phyloP scores from a whole-genome alignment of 148 eudicot genomes.

The Dianthus caryophyllus region DNA sequence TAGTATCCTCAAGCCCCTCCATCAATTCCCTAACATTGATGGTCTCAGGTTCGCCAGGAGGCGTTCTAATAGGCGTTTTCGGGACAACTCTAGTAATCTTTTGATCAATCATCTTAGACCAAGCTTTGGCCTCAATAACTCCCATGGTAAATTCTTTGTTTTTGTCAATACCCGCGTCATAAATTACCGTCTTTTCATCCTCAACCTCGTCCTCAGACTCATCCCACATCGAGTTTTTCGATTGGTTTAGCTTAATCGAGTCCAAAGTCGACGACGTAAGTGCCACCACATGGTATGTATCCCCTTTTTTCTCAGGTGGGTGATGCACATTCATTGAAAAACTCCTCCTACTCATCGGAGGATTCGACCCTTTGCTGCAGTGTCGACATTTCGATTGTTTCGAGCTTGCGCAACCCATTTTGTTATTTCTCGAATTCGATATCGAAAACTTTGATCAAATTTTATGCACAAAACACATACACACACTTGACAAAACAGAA shows the following conservation, averaged over 20 bases:
- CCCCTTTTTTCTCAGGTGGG: slow-evolving; percentile 39
- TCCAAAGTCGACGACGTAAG: slow-evolving; percentile 72
- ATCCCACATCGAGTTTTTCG: slow-evolving; percentile 10
- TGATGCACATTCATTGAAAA: slow-evolving; percentile 60
- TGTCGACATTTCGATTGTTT: slow-evolving; percentile 50
- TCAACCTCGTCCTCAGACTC: neutral
- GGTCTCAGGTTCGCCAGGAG: slow-evolving; percentile 85
- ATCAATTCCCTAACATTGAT: slow-evolving; percentile 76
- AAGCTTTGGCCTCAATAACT: slow-evolving; percentile 71
- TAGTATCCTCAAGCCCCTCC: slow-evolving; percentile 80
- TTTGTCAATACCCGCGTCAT: slow-evolving; percentile 16
- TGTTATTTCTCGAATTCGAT: no score
- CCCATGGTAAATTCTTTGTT: slow-evolving; percentile 49
- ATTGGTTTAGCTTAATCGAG: slow-evolving; percentile 41
- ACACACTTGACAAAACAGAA: slow-evolving; percentile 11
- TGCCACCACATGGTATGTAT: slow-evolving; percentile 59
- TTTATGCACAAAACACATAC: neutral
- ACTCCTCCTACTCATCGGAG: slow-evolving; percentile 51
- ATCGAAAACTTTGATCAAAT: slow-evolving; percentile 3
- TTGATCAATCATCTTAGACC: slow-evolving; percentile 80
- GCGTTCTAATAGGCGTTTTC: slow-evolving; percentile 58
- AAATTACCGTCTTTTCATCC: neutral
- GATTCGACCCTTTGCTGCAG: slow-evolving; percentile 43
- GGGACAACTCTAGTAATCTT: slow-evolving; percentile 44
- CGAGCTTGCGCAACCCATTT: slow-evolving; percentile 81